Evolutionary conservation across 2,329 filamentous ascomycete species (phyloP).

Genomic region (Monilinia aucupariae): DNA sequence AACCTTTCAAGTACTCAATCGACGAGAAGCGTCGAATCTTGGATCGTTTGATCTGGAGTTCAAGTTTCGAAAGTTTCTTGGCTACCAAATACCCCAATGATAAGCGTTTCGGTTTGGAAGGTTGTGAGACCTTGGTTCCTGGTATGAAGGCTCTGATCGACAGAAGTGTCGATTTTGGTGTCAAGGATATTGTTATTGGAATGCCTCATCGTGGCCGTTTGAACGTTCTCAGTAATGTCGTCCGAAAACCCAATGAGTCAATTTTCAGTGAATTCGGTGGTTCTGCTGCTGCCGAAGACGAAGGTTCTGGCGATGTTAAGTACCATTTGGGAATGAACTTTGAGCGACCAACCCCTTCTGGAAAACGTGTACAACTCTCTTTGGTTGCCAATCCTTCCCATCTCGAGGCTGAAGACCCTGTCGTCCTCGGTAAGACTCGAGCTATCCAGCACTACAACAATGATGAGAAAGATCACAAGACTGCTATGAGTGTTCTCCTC

Average conservation of each 20-base stretch:
- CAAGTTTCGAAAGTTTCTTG: conserved; percentile 92
- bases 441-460: conserved; percentile 99
- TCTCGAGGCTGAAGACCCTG: conserved; percentile 95
- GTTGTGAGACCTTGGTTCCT: conserved; percentile 91
- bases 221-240: conserved; percentile 96
- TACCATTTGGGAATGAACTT: conserved; percentile 99
- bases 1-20: conserved; percentile 93
- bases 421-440: conserved; percentile 94
- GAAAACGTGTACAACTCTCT: conserved; percentile 98
- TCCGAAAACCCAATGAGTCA: conserved; percentile 98
- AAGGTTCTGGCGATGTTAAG: conserved; percentile 98
- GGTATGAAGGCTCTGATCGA: conserved; percentile 99
- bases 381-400: conserved; percentile 98
- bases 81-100: conserved; percentile 99
- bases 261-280: conserved; percentile 99
- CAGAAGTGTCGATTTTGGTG: conserved; percentile 93
- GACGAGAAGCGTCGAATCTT: conserved; percentile 98
- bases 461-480: conserved; percentile 81
- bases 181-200: conserved; percentile 98
- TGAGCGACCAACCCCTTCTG: conserved; percentile 93
- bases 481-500: conserved; percentile 90
- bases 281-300: conserved; percentile 78
- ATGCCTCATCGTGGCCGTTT: conserved; percentile 99
- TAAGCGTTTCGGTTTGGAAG: conserved; percentile 97
- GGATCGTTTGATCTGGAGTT: conserved; percentile 97